Conservation (phyloP, 73 alveolate species). For the Effrenium voratum region DNA sequence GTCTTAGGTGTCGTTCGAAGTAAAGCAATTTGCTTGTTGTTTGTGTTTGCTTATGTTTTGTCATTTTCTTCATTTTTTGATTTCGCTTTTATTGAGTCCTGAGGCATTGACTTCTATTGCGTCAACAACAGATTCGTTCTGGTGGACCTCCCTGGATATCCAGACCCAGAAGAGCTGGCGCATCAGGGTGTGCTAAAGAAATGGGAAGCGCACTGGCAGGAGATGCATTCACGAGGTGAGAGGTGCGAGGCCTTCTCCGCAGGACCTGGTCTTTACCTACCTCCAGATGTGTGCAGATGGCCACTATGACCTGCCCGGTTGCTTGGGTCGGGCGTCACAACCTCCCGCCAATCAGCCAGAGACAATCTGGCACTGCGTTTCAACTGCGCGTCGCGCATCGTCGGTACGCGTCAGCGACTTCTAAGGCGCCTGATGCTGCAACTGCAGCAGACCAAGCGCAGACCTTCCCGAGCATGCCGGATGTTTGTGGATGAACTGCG, state of each 20-base stretch:
- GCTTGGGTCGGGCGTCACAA: background rate
- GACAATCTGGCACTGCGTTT: background rate
- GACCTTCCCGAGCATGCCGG: conserved; percentile 60
- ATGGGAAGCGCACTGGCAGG: conserved; percentile 82
- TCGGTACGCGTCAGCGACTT: background rate
- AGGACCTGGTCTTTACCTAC: conserved; percentile 58
- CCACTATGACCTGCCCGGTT: conserved; percentile 26
- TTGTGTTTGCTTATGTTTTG: background rate
- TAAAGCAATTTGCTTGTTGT: background rate
- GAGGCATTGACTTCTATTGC: conserved; percentile 76
- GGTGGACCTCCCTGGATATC: conserved; percentile 88
- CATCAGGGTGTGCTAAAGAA: conserved; percentile 67
- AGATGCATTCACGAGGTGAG: background rate
- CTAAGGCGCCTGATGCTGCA: conserved; percentile 75
- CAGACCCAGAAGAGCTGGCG: conserved; percentile 78
- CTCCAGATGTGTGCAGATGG: conserved; percentile 81
- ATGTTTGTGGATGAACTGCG: conserved; percentile 52
- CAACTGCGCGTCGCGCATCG: background rate
- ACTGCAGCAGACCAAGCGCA: conserved; percentile 48
- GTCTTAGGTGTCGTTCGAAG: no score
- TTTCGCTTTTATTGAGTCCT: background rate
- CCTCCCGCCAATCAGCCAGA: background rate
- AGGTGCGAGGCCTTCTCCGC: no score
- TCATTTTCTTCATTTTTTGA: no score
- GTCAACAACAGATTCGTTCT: conserved; percentile 83